Base-by-base conservation (phyloP, 2,329 filamentous ascomycete genomes). In the Colletotrichum sp. region DNA sequence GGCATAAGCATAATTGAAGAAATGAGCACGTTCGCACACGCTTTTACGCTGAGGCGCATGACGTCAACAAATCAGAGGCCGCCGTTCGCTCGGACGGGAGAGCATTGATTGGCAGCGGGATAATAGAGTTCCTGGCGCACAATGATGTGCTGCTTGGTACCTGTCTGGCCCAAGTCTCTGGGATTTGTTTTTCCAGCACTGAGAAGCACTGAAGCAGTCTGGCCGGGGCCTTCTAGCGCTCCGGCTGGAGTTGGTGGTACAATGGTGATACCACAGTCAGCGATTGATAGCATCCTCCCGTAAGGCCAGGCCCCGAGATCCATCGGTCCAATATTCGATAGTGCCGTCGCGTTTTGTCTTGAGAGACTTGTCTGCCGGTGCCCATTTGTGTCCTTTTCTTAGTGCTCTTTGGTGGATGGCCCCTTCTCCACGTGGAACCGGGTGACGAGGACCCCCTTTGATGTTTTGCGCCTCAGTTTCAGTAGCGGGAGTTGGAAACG, bases 391-490 rank as follows among this genome's bases (percentile, higher is more conserved):
- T n/a, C 66, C 32, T 58, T 67, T 57, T 55, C 18, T 55, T 55
- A 38, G 64, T 55, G 6, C 61, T 57, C n/a, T 55, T 16, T 4
- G 38, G 43, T 13, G 28, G 24, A 12, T 5, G 9, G 36, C 64
- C 57, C 57, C 64, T 67, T 58, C 57, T 72, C 69, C 61, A 63
- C 72, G 52, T 72, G 61, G 55, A 48, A 34, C 67, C 67, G 57
- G 12, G 48, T 58, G 66, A 43, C 52, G 52, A 36, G 52, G 34
- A 28, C 30, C 26, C 57, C 57, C 67, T 52, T 28, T 63, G 30
- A 30, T 34, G 18, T 63, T 52, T 70, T 67, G 24, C 73, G 70
- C 73, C 64, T 75, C 70, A 58, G 73, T 68, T 75, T 75, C 73
- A 75, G 64, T 65, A 60, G 57, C 57, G 57, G 64, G n/a, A 58